phyloP scores from a whole-genome alignment of 345 rosid genomes.

The Cardamine resedifolia region DNA sequence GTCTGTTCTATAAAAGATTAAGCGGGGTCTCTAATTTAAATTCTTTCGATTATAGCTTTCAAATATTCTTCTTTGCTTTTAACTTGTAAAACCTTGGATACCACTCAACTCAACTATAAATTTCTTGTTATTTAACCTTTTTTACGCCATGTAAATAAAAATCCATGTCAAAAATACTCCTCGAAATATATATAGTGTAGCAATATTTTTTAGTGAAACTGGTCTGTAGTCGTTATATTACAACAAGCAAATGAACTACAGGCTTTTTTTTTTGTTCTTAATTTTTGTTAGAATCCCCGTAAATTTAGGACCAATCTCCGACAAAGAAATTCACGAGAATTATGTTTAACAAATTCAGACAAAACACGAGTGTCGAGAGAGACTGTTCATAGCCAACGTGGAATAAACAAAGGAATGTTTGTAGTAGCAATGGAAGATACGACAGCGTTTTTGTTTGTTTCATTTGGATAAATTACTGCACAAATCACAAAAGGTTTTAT shows the following conservation, averaged over 20 bases:
- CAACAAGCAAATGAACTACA: neutral
- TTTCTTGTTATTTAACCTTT: neutral
- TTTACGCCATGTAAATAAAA: neutral
- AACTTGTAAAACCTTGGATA: slow-evolving; percentile 29
- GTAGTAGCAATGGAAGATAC: neutral
- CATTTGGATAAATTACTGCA: neutral
- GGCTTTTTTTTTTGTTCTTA: neutral
- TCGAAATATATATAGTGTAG: neutral
- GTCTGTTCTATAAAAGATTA: neutral
- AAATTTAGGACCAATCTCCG: slow-evolving; percentile 35
- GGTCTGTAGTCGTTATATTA: neutral
- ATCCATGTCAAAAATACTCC: neutral
- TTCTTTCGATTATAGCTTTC: neutral
- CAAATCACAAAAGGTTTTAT: neutral
- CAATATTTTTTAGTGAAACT: neutral
- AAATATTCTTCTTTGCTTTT: neutral
- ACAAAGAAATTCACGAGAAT: slow-evolving; percentile 39
- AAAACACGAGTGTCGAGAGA: slow-evolving; percentile 31
- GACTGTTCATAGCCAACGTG: slow-evolving; percentile 22
- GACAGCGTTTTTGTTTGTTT: neutral
- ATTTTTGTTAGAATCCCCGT: slow-evolving; percentile 14
- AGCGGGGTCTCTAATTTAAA: neutral
- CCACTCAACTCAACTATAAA: slow-evolving; percentile 25
- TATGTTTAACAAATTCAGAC: slow-evolving; percentile 16
- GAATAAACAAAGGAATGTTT: slow-evolving; percentile 5